Percentiles rank a stretch among this genome's conserved stretches.
Evolutionary conservation across 1,284 basidiomycete genomes (phyloP).

Genomic region (Pseudozyma flocculosa): DNA sequence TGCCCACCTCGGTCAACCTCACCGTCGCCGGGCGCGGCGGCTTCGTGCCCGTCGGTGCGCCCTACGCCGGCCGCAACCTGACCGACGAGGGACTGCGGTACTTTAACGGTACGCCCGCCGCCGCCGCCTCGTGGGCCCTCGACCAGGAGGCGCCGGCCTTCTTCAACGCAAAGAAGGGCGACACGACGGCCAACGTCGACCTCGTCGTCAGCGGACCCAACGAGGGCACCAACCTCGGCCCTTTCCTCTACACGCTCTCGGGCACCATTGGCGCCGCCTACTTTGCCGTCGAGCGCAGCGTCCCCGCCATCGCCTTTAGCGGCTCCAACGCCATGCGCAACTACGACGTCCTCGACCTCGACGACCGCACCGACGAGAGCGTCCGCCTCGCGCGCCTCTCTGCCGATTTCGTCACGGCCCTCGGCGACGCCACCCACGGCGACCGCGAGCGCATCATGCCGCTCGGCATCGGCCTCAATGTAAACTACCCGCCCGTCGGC

Average conservation of each 20-base stretch:
- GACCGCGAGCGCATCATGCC: conserved; percentile 31
- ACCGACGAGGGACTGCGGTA: conserved; percentile 33
- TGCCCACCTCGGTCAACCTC: conserved; percentile 37
- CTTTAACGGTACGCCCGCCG: conserved; percentile 45
- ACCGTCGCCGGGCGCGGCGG: conserved; percentile 37
- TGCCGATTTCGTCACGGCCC: conserved; percentile 43
- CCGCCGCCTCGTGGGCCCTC: conserved; percentile 31
- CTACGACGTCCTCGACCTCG: conserved; percentile 31
- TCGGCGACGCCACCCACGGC: conserved; percentile 9
- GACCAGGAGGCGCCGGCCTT: conserved; percentile 30
- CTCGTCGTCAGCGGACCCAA: conserved; percentile 34
- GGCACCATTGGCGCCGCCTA: conserved; percentile 49
- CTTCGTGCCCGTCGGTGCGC: conserved; percentile 23
- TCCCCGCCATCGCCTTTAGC: conserved; percentile 47
- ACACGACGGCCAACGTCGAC: conserved; percentile 17
- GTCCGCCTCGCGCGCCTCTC: conserved; percentile 36
- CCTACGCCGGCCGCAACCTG: conserved; percentile 25
- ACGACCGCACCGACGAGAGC: conserved; percentile 35
- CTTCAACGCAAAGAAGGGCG: conserved; percentile 24
- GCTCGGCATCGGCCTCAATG: conserved; percentile 38
- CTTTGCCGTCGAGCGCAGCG: conserved; percentile 32
- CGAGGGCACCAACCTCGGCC: conserved; percentile 40
- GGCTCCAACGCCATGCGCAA: conserved; percentile 26
- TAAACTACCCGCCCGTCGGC: conserved; percentile 43
- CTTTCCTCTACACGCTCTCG: conserved; percentile 45